These are phyloP conservation scores for Aureobasidium subglaciale DNA, from an alignment of 2,329 filamentous ascomycete species.

Conservation along the genomic window DNA sequence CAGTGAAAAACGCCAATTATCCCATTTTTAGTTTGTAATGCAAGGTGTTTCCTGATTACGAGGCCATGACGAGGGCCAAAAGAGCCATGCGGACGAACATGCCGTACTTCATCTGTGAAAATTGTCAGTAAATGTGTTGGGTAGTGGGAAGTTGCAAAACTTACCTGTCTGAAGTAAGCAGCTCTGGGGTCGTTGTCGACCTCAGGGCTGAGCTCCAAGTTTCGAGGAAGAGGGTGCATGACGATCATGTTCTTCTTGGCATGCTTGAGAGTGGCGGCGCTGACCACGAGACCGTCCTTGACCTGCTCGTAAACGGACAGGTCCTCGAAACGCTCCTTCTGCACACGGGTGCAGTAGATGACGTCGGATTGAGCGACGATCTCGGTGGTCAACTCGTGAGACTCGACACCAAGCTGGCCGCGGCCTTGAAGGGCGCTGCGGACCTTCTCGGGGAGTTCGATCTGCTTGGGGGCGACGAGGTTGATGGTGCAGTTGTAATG, in stretches of 20 bases:
- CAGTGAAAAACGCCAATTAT: constrained; percentile 1
- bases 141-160: constrained; percentile 31
- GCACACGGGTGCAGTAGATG: constrained; percentile 92
- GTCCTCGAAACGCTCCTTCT: constrained; percentile 91
- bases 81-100: constrained; percentile 97
- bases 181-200: constrained; percentile 96
- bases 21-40: not conserved
- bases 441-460: constrained; percentile 70
- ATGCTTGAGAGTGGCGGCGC: constrained; percentile 81
- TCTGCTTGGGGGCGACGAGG: constrained; percentile 74
- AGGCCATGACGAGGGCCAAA: constrained; percentile 82
- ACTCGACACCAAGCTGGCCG: constrained; percentile 70
- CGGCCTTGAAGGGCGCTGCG: constrained; percentile 63
- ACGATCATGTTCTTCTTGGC: constrained; percentile 92
- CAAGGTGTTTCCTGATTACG: constrained; percentile 24
- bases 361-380: constrained; percentile 83
- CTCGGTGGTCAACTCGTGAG: constrained; percentile 73
- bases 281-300: constrained; percentile 82
- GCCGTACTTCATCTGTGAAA: constrained; percentile 82
- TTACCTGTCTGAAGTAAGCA: constrained; percentile 98
- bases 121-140: constrained; percentile 35
- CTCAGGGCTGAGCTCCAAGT: constrained; percentile 88
- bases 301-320: constrained; percentile 74
- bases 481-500: constrained; percentile 95
- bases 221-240: constrained; percentile 90